phyloP scores from a whole-genome alignment of 208 protist species.

The Trypanosoma congolense region DNA sequence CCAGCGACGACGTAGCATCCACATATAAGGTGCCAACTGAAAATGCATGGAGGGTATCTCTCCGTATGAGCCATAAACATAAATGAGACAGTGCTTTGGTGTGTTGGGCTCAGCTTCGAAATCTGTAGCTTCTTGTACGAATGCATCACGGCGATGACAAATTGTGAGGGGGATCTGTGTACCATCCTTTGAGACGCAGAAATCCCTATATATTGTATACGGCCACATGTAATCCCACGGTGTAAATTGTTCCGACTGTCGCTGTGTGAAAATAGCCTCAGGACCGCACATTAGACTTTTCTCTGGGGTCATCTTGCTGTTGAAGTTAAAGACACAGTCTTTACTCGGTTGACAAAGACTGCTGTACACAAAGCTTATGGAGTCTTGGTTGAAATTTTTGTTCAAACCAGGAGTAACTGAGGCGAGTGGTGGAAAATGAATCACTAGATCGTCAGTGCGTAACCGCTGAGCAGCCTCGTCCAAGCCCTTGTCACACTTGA shows the following conservation, averaged over 20 bases:
- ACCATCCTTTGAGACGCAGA: conserved; percentile 77
- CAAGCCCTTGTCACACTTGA: conserved; percentile 72
- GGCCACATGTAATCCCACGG: conserved; percentile 93
- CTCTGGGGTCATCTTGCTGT: conserved; percentile 64
- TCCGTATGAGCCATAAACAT: conserved; percentile 89
- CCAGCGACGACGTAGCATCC: conserved; percentile 87
- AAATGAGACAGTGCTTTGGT: conserved; percentile 87
- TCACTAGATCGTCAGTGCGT: conserved; percentile 67
- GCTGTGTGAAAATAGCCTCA: conserved; percentile 85
- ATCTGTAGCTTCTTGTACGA: conserved; percentile 86
- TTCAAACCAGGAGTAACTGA: conserved; percentile 82
- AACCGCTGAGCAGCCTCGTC: conserved; percentile 42
- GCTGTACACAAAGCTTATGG: conserved; percentile 87
- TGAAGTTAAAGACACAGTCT: conserved; percentile 85
- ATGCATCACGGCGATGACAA: conserved; percentile 81
- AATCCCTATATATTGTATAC: conserved; percentile 87
- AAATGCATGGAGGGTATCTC: conserved; percentile 91
- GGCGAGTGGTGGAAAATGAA: conserved; percentile 81
- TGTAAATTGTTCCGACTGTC: conserved; percentile 87
- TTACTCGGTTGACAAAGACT: conserved; percentile 74
- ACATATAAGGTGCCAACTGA: conserved; percentile 91
- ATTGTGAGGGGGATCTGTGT: conserved; percentile 88
- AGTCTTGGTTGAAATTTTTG: conserved; percentile 86
- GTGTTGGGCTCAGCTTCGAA: conserved; percentile 83
- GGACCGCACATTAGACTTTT: conserved; percentile 57